Base-by-base conservation (phyloP, 2,329 filamentous ascomycete genomes). In the Helicocarpus griseus region DNA sequence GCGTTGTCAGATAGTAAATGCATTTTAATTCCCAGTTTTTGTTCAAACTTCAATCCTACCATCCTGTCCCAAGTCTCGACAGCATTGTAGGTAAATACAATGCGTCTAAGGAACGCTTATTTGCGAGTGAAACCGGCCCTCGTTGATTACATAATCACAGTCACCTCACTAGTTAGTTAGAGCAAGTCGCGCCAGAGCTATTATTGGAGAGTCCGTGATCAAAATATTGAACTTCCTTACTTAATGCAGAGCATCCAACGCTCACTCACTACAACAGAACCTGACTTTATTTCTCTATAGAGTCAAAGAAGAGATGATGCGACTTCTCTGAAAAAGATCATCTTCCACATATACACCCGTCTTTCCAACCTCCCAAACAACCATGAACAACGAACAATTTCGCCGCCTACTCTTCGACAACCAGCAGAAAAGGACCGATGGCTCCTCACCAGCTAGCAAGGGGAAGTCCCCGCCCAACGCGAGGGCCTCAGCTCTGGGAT, bases 331-430 rank as follows among this genome's bases (percentile, higher is more conserved):
- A 29, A 31, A 7, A n/a, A n/a, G n/a, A n/a, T n/a, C n/a, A n/a
- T n/a, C n/a, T n/a, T n/a, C n/a, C n/a, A n/a, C n/a, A n/a, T n/a
- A n/a, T n/a, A n/a, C n/a, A n/a, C n/a, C n/a, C n/a, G n/a, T n/a
- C 13, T 9, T 13, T 13, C 5, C 9, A 9, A 7, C 29, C 19
- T n/a, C 5, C 33, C 5, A 5, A 35, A 19, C 28, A 33, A 33
- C 24, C 53, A 97, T 98, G 93, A 95, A 97, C 68, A 97, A 97
- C 76, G 82, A 89, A 40, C 88, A 96, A 62, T 98, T 98, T 63
- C 85, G 93, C 50, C 85, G 86, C 57, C 78, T 97, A 5, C 69
- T 95, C 21, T 74, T 83, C 69, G 71, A 80, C 57, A 77, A 73
- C 3, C 68, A 33, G 47, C 46, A 51, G 75, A 74, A 54, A 55